These are phyloP conservation scores for Podospora didyma DNA, from an alignment of 495 filamentous ascomycete species.

Conservation along the genomic window DNA sequence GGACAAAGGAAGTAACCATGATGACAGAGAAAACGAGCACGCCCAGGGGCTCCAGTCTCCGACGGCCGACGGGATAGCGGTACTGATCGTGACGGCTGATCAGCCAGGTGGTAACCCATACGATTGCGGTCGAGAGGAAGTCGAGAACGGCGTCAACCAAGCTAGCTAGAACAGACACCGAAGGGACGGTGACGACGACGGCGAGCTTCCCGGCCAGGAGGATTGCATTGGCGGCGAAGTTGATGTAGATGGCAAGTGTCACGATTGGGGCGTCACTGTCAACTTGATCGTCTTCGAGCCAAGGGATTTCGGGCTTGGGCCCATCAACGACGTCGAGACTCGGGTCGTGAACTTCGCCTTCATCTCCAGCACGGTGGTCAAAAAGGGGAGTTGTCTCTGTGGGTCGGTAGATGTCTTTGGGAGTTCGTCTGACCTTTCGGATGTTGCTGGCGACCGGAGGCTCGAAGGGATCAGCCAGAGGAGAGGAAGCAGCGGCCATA, in stretches of 20 bases:
- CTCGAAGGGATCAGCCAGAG: slow-evolving; percentile 3
- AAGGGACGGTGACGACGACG: slow-evolving; percentile 73
- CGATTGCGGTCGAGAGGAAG: slow-evolving; percentile 79
- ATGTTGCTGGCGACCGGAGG: background rate
- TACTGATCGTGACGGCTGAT: slow-evolving; percentile 74
- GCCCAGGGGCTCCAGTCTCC: slow-evolving; percentile 69
- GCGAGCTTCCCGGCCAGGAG: slow-evolving; percentile 76
- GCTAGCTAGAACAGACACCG: slow-evolving; percentile 82
- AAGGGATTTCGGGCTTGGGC: slow-evolving; percentile 45
- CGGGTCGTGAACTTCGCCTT: slow-evolving; percentile 19
- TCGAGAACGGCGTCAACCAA: slow-evolving; percentile 87
- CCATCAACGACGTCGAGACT: slow-evolving; percentile 12
- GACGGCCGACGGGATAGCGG: slow-evolving; percentile 78
- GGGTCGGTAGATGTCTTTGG: slow-evolving; percentile 75
- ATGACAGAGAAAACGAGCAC: slow-evolving; percentile 77
- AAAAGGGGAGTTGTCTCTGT: slow-evolving; percentile 66
- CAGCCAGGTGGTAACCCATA: slow-evolving; percentile 76
- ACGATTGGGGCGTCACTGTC: slow-evolving; percentile 66
- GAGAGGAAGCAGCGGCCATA: background rate
- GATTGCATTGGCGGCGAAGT: slow-evolving; percentile 76
- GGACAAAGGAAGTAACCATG: slow-evolving; percentile 84
- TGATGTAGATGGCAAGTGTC: slow-evolving; percentile 77
- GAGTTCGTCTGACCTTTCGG: slow-evolving; percentile 60
- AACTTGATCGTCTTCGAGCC: slow-evolving; percentile 53
- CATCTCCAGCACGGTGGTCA: slow-evolving; percentile 26